These are phyloP conservation scores for Rhizopus stolonifer DNA, from an alignment of 371 early-diverging fungal species.

Conservation along the genomic window DNA sequence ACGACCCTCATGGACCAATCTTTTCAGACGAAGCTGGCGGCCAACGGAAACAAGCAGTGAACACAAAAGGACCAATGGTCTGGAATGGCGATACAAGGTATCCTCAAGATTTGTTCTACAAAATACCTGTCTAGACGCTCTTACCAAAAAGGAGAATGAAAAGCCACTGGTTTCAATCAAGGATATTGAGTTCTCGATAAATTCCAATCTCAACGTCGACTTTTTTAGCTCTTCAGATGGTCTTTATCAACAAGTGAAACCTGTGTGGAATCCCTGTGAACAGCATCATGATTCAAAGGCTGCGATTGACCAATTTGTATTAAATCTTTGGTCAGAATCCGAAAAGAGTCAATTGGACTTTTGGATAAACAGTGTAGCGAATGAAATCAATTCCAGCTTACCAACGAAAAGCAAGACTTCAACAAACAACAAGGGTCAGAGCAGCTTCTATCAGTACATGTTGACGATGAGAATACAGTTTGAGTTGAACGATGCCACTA, in stretches of 20 bases:
- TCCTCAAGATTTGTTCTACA: slow-evolving; percentile 8
- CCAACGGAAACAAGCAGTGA: slow-evolving; percentile 1
- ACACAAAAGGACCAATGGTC: neutral
- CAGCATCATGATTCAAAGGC: slow-evolving; percentile 24
- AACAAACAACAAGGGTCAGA: neutral
- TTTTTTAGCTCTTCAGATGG: slow-evolving; percentile 1
- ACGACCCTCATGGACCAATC: slow-evolving; percentile 32
- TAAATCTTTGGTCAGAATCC: slow-evolving; percentile 20
- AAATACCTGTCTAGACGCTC: slow-evolving; percentile 7
- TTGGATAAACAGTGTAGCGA: slow-evolving; percentile 21
- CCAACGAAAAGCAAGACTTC: neutral
- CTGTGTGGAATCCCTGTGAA: slow-evolving; percentile 19
- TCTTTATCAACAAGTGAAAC: neutral
- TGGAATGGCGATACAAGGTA: slow-evolving; percentile 17
- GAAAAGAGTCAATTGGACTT: slow-evolving; percentile 17
- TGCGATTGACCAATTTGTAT: slow-evolving; percentile 13
- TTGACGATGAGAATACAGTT: neutral
- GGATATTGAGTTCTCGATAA: slow-evolving; percentile 10
- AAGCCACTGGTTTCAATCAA: slow-evolving; percentile 10
- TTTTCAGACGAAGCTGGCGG: slow-evolving; percentile 39
- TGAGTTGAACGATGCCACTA: neutral
- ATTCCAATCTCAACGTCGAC: slow-evolving; percentile 5
- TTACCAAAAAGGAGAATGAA: neutral
- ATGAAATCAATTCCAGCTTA: neutral
- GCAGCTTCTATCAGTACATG: neutral